Conservation (phyloP, 345 rosid genomes). For the Schrenkiella parvula region DNA sequence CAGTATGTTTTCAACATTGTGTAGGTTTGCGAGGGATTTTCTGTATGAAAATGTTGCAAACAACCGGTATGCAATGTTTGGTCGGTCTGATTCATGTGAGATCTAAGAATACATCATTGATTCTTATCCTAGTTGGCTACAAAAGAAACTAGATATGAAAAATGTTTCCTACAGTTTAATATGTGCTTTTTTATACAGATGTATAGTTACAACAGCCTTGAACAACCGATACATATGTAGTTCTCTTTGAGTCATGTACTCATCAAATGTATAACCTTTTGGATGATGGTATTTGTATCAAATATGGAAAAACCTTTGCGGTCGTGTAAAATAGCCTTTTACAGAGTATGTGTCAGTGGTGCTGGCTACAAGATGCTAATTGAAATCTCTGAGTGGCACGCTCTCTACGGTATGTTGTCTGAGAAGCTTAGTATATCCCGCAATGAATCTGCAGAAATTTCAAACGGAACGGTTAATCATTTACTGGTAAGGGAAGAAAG, state of each 20-base stretch:
- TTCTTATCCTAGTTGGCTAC: slow-evolving; percentile 9
- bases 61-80: slow-evolving; percentile 70
- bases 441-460: slow-evolving; percentile 42
- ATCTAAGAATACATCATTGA: slow-evolving; percentile 33
- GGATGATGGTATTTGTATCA: slow-evolving; percentile 15
- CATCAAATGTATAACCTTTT: slow-evolving; percentile 18
- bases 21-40: slow-evolving; percentile 72
- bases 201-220: slow-evolving; percentile 29
- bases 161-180: slow-evolving; percentile 26
- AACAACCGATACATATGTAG: slow-evolving; percentile 14
- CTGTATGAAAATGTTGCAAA: slow-evolving; percentile 68
- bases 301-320: slow-evolving; percentile 1
- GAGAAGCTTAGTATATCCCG: slow-evolving; percentile 49
- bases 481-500: background rate
- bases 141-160: background rate
- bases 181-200: slow-evolving; percentile 23
- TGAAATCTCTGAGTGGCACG: slow-evolving; percentile 22
- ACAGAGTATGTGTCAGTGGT: slow-evolving; percentile 9
- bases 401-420: slow-evolving; percentile 21
- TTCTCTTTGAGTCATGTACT: slow-evolving; percentile 5
- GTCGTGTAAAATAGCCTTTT: slow-evolving; percentile 4
- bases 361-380: slow-evolving; percentile 26
- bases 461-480: background rate
- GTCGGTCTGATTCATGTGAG: slow-evolving; percentile 85
- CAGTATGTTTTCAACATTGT: background rate